Percentiles rank a stretch among this genome's conserved stretches.
These are phyloP conservation scores for Achaetomium macrosporum DNA, from an alignment of 2,329 filamentous ascomycete species.

Conservation along the genomic window DNA sequence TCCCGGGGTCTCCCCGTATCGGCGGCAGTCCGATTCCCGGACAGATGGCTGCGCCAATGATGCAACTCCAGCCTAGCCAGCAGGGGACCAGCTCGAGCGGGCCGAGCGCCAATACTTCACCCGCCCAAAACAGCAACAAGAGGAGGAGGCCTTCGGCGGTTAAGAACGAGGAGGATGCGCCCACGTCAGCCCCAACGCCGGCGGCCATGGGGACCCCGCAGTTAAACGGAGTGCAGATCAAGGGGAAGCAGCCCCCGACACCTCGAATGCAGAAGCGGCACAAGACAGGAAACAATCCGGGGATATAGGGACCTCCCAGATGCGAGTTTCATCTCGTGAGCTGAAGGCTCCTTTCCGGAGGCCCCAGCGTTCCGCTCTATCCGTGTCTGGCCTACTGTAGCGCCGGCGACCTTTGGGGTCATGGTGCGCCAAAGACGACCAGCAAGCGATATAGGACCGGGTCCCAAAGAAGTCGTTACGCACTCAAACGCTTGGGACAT, in stretches of 20 bases:
- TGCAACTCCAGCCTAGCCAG: conserved; percentile 63
- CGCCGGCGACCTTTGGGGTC: no score
- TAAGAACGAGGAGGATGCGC: conserved; percentile 51
- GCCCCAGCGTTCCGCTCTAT: no score
- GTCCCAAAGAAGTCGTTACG: no score
- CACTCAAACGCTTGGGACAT: no score
- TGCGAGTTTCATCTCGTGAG: no score
- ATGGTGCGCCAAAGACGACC: no score
- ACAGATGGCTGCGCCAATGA: conserved; percentile 58
- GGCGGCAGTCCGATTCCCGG: conserved; percentile 54
- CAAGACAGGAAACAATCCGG: conserved; percentile 32
- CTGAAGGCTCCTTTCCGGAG: no score
- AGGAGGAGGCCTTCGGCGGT: conserved; percentile 51
- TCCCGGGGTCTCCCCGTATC: conserved; percentile 57
- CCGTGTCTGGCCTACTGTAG: no score
- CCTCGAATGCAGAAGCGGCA: conserved; percentile 51
- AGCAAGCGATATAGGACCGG: no score
- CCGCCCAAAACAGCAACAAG: conserved; percentile 50
- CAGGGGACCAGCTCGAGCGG: conserved; percentile 62
- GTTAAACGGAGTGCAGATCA: conserved; percentile 46
- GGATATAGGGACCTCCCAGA: not conserved
- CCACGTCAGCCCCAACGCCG: conserved; percentile 44
- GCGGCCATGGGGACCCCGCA: conserved; percentile 36
- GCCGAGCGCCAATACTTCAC: conserved; percentile 62
- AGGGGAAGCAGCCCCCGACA: conserved; percentile 52